Evolutionary conservation across 169 alveolate species (phyloP).

Genomic region (Cryptosporidium baileyi): DNA sequence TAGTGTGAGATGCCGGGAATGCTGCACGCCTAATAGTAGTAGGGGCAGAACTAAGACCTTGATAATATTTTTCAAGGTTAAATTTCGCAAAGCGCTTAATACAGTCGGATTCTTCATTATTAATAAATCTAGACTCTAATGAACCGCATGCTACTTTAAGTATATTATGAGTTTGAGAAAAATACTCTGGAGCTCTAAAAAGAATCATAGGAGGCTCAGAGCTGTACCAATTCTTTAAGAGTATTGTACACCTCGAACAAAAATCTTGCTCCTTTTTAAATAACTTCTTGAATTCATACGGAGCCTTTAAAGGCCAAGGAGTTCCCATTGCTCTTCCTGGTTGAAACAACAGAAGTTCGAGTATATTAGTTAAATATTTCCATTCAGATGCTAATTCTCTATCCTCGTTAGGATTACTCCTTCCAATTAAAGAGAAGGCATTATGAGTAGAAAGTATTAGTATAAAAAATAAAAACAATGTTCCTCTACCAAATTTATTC

Average conservation of each 20-base stretch:
- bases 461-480: too few species aligned
- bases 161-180: constrained; percentile 18
- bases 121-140: not conserved
- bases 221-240: constrained; percentile 34
- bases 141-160: constrained; percentile 45
- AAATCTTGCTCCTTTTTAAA: not conserved
- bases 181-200: constrained; percentile 42
- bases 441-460: too few species aligned
- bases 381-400: not conserved
- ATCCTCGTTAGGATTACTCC: too few species aligned
- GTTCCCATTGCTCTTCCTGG: constrained; percentile 69
- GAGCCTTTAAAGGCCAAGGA: constrained; percentile 60
- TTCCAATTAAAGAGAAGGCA: too few species aligned
- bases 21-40: constrained; percentile 67
- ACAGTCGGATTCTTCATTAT: not conserved
- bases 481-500: too few species aligned
- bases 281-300: constrained; percentile 34
- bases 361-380: not conserved
- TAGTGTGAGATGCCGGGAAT: constrained; percentile 66
- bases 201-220: constrained; percentile 62
- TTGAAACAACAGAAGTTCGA: constrained; percentile 35
- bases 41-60: constrained; percentile 64
- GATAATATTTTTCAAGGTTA: constrained; percentile 28
- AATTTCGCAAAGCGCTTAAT: not conserved
- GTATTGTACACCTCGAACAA: constrained; percentile 4